These are phyloP conservation scores for Dinochytrium kinnereticum DNA, from an alignment of 371 early-diverging fungal species.

Conservation along the genomic window DNA sequence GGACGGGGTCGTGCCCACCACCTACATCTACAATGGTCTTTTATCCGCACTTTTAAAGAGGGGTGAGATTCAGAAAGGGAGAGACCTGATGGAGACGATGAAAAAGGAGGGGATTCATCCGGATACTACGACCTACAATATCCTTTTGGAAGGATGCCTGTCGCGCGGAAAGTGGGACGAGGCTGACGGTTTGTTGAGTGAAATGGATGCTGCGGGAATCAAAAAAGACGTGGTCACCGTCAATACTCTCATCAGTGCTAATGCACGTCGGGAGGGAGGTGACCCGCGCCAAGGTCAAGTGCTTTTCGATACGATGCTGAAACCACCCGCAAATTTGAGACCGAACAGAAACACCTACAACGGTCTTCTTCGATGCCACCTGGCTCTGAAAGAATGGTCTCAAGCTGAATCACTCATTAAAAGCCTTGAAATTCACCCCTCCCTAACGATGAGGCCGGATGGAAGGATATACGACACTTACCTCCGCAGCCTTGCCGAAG, in stretches of 20 bases:
- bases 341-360: slow-evolving; percentile 6
- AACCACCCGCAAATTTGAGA: slow-evolving; percentile 17
- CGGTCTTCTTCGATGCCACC: slow-evolving; percentile 8
- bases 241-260: slow-evolving; percentile 56
- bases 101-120: slow-evolving; percentile 26
- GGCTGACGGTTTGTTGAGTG: slow-evolving; percentile 45
- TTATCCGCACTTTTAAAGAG: slow-evolving; percentile 49
- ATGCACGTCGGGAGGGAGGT: slow-evolving; percentile 28
- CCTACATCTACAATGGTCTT: slow-evolving; percentile 54
- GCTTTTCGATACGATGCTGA: slow-evolving; percentile 23
- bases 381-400: slow-evolving; percentile 19
- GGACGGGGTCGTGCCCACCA: slow-evolving; percentile 39
- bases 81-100: slow-evolving; percentile 47
- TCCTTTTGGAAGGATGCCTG: slow-evolving; percentile 47
- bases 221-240: slow-evolving; percentile 55
- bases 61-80: slow-evolving; percentile 40
- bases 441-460: not conserved
- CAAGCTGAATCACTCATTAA: slow-evolving; percentile 6
- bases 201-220: slow-evolving; percentile 43
- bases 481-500: not conserved
- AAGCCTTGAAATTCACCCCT: not conserved
- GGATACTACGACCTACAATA: slow-evolving; percentile 36
- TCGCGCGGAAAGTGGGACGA: slow-evolving; percentile 42
- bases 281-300: slow-evolving; percentile 8
- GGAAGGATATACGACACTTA: not conserved